Percentiles rank a stretch among this genome's conserved stretches.
These are phyloP conservation scores for Penicillium occitanis DNA, from an alignment of 2,329 filamentous ascomycete genomes.

Conservation along the genomic window DNA sequence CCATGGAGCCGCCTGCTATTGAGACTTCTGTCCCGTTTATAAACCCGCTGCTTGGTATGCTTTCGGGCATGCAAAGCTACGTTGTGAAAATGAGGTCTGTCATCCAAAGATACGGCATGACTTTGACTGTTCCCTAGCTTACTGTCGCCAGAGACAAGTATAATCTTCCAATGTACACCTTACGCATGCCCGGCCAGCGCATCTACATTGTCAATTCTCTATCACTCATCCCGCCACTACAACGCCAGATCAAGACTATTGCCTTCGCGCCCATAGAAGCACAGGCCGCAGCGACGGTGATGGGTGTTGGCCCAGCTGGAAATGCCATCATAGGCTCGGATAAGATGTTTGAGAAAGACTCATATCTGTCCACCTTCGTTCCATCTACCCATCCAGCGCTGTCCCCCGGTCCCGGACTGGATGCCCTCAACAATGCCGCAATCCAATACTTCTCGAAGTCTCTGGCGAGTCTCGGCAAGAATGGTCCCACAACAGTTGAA, in stretches of 20 bases:
- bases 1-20: conserved; percentile 9
- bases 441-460: not conserved
- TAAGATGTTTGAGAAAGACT: conserved; percentile 10
- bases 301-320: conserved; percentile 6
- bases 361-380: conserved; percentile 5
- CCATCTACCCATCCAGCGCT: conserved; percentile 8
- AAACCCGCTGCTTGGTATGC: not conserved
- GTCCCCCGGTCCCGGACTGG: conserved; percentile 9
- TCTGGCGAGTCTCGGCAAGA: not conserved
- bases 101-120: not conserved
- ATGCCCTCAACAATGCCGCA: conserved; percentile 4
- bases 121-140: no score
- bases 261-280: conserved; percentile 10
- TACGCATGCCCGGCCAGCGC: conserved; percentile 26
- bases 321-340: conserved; percentile 11
- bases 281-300: conserved; percentile 11
- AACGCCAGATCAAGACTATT: conserved; percentile 9
- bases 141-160: conserved; percentile 8
- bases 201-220: conserved; percentile 7
- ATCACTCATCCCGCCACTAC: conserved; percentile 1
- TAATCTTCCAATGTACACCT: conserved; percentile 28
- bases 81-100: conserved; percentile 10
- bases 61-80: conserved; percentile 12
- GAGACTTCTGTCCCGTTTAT: conserved; percentile 10
- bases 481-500: not conserved